Evolutionary conservation across 2,329 filamentous ascomycete genomes (phyloP).

Genomic region (Pseudocercospora fuligena): DNA sequence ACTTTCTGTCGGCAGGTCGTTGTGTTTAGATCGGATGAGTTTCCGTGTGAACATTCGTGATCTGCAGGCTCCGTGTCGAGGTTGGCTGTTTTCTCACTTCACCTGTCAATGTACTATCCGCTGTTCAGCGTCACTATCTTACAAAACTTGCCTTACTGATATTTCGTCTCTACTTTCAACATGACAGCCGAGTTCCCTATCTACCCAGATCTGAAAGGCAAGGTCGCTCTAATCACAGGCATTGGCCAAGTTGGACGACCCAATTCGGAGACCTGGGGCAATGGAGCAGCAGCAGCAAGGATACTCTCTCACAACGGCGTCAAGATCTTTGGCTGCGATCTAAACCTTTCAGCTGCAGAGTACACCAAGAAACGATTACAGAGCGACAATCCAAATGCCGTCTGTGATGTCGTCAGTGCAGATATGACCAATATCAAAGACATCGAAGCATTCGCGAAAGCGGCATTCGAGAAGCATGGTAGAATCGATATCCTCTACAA

Average conservation of each 20-base stretch:
- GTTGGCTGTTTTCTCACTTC: not conserved
- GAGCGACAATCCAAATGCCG: slow-evolving; percentile 43
- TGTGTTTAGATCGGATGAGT: not conserved
- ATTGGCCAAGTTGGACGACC: slow-evolving; percentile 47
- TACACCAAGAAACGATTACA: slow-evolving; percentile 43
- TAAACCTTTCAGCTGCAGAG: slow-evolving; percentile 34
- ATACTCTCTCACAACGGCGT: slow-evolving; percentile 56
- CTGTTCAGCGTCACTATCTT: too few relatives aligned
- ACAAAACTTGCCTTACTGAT: not conserved
- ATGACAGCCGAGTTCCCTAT: slow-evolving; percentile 30
- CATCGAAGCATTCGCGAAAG: slow-evolving; percentile 51
- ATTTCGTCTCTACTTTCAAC: not conserved
- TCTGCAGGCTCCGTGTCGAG: slow-evolving; percentile 20
- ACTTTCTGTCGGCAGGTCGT: not conserved
- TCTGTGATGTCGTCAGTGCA: slow-evolving; percentile 41
- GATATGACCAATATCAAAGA: slow-evolving; percentile 57
- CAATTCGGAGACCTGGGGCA: slow-evolving; percentile 53
- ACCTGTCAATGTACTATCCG: not conserved
- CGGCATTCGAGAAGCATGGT: slow-evolving; percentile 49
- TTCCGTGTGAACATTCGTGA: not conserved
- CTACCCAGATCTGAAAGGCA: slow-evolving; percentile 45
- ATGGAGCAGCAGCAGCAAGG: slow-evolving; percentile 57
- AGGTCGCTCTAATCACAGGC: slow-evolving; percentile 54
- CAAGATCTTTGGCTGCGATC: slow-evolving; percentile 49
- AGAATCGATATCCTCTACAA: slow-evolving; percentile 57